phyloP scores from a whole-genome alignment of 2,329 filamentous ascomycete genomes.

The Neofusicoccum sp. region DNA sequence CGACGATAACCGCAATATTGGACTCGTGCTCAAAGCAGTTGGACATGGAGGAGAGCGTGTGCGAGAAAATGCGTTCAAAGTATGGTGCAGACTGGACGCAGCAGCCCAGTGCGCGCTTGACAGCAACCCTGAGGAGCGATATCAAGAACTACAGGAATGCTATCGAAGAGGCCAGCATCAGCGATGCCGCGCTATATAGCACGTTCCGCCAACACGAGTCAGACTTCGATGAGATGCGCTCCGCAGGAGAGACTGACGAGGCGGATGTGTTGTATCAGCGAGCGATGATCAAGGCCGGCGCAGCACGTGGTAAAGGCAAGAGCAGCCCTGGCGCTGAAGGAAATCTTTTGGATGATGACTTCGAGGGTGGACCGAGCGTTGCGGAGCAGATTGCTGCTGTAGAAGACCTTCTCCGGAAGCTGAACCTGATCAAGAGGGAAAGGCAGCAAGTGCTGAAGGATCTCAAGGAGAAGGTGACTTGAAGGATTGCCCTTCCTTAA shows the following conservation, averaged over 20 bases:
- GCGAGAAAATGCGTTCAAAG: constrained; percentile 98
- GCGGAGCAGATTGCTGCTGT: constrained; percentile 86
- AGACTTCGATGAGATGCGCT: constrained; percentile 94
- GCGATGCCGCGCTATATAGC: constrained; percentile 78
- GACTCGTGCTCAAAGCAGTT: constrained; percentile 84
- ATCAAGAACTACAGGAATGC: constrained; percentile 87
- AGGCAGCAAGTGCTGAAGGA: constrained; percentile 91
- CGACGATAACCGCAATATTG: constrained; percentile 69
- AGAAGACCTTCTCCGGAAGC: constrained; percentile 86
- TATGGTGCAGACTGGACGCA: constrained; percentile 97
- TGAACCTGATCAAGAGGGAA: constrained; percentile 91
- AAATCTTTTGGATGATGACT: constrained; percentile 88
- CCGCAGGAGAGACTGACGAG: constrained; percentile 82
- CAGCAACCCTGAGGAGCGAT: constrained; percentile 82
- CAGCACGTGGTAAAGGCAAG: constrained; percentile 58
- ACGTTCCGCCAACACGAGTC: constrained; percentile 84
- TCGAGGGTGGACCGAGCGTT: constrained; percentile 79
- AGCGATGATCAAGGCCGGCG: constrained; percentile 77
- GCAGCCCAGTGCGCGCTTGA: constrained; percentile 88
- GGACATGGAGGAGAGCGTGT: constrained; percentile 96
- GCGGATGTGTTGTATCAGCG: constrained; percentile 87
- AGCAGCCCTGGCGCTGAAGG: constrained; percentile 69
- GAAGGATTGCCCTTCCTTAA: background rate
- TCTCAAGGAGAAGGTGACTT: constrained; percentile 87
- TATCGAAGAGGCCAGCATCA: constrained; percentile 83